These are phyloP conservation scores for Axilococcus clingmanii DNA, from an alignment of 139 green algal genomes.

Conservation along the genomic window DNA sequence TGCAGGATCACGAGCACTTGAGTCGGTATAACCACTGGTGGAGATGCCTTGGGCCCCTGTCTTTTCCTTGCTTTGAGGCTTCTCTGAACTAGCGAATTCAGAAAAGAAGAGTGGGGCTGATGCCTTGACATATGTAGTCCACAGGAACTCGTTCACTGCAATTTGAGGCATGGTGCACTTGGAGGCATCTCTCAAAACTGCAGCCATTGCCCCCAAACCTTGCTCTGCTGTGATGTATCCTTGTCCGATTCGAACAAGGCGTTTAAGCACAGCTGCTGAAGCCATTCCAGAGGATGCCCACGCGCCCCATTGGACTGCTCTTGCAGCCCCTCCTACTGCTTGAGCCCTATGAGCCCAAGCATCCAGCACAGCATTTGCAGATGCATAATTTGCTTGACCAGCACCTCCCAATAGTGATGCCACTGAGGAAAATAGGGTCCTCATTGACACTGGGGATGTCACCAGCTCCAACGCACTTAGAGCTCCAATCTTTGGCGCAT, in stretches of 20 bases:
- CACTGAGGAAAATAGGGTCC: conserved; percentile 63
- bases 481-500: conserved; percentile 21
- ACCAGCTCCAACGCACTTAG: background rate
- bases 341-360: conserved; percentile 6
- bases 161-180: background rate
- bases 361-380: conserved; percentile 43
- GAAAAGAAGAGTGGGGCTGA: conserved; percentile 10
- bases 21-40: background rate
- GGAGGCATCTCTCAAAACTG: conserved; percentile 1
- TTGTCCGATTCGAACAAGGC: conserved; percentile 28
- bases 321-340: conserved; percentile 25
- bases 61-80: background rate
- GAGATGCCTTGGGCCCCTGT: background rate
- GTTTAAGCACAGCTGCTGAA: conserved; percentile 24
- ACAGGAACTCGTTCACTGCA: conserved; percentile 25
- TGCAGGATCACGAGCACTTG: background rate
- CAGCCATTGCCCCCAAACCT: conserved; percentile 27
- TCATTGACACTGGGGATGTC: background rate
- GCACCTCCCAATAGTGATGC: conserved; percentile 19
- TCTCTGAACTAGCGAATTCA: conserved; percentile 8
- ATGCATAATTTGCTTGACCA: conserved; percentile 41
- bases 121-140: conserved; percentile 17
- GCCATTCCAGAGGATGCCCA: conserved; percentile 48
- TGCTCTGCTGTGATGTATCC: conserved; percentile 24
- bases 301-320: conserved; percentile 68